Conservation (phyloP, 1,139 yeast genomes). For the Blastobotrys ciferrii region DNA sequence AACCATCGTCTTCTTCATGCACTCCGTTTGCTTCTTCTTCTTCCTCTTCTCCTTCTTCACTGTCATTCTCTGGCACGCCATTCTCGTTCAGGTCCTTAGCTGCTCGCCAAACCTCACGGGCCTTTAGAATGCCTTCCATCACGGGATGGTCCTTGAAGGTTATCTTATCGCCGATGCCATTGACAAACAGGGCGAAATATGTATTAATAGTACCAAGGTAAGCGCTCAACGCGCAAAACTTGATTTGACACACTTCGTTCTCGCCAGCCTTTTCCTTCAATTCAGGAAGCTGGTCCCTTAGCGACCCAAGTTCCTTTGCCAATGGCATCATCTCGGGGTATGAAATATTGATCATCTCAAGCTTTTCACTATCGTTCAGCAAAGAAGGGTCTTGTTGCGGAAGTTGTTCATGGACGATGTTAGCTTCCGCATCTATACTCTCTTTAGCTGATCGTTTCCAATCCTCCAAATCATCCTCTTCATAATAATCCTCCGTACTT, state of each 20-base stretch:
- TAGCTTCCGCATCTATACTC: constrained; percentile 36
- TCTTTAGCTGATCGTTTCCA: constrained; percentile 36
- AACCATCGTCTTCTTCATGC: constrained; percentile 17
- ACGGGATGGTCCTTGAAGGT: constrained; percentile 83
- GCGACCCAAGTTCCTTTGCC: constrained; percentile 56
- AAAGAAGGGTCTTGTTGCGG: constrained; percentile 39
- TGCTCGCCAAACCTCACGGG: constrained; percentile 83
- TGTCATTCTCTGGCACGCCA: constrained; percentile 20
- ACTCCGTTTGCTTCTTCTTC: constrained; percentile 32
- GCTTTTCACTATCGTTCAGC: constrained; percentile 41
- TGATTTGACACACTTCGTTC: constrained; percentile 42
- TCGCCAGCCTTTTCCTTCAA: constrained; percentile 28
- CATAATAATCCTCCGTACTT: constrained; percentile 77
- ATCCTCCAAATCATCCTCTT: constrained; percentile 72
- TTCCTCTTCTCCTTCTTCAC: constrained; percentile 27
- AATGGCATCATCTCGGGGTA: constrained; percentile 85
- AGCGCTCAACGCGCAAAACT: constrained; percentile 67
- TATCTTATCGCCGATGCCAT: constrained; percentile 51
- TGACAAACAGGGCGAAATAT: constrained; percentile 70
- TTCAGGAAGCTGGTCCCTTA: constrained; percentile 47
- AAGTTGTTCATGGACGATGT: constrained; percentile 29
- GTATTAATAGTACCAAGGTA: constrained; percentile 73
- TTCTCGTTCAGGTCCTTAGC: constrained; percentile 25
- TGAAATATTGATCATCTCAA: constrained; percentile 29
- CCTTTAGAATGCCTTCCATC: constrained; percentile 77